Evolutionary conservation across 805 yeast genomes (phyloP), one percentile per base, ranked within the genome.

Genomic region (Zygosaccharomyces kombuchaensis): DNA sequence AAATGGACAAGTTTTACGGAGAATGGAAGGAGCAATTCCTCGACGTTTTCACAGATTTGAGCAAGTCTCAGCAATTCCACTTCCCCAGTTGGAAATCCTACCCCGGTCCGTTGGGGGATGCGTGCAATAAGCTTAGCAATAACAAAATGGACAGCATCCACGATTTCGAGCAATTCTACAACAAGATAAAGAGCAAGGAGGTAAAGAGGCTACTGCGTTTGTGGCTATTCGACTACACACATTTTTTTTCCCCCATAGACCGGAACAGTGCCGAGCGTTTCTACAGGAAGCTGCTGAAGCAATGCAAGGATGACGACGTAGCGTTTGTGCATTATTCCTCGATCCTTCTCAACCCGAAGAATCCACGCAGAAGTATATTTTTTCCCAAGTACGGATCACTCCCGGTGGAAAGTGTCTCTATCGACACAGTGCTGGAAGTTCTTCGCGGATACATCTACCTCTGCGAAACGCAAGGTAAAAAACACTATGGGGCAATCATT

Each of bases 211-310:
- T 64, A 10, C 31, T 61, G 21, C 50, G 62, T 23, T 41, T 57
- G 19, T 64, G 68, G 68, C 47, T 57, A 23, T 58, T 51, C 35
- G 66, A 64, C 46, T 49, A 64, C 45, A 44, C 53, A 4, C 44
- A 47, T 12, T 36, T 57, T 9, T 34, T 62, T 9, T 45, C 43
- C 7, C 41, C 47, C 8, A 30, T 36, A 2, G 29, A 38, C 17
- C 40, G 26, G 13, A 35, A 35, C 10, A 40, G 42, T n/a, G 48
- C 51, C 38, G 66, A 62, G 44, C 14, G 2, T 0, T 52, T 63
- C 19, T 60, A 54, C 45, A 44, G 52, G 14, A 38, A 49, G 25
- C 36, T 63, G 35, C 19, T 64, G 3, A 29, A 39, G 8, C 63
- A 63, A 29, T 52, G 58, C 27, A 40, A 47, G 25, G 37, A 47